phyloP scores from a whole-genome alignment of 192 early-diverging fungal species.

The Entomortierella parvispora region DNA sequence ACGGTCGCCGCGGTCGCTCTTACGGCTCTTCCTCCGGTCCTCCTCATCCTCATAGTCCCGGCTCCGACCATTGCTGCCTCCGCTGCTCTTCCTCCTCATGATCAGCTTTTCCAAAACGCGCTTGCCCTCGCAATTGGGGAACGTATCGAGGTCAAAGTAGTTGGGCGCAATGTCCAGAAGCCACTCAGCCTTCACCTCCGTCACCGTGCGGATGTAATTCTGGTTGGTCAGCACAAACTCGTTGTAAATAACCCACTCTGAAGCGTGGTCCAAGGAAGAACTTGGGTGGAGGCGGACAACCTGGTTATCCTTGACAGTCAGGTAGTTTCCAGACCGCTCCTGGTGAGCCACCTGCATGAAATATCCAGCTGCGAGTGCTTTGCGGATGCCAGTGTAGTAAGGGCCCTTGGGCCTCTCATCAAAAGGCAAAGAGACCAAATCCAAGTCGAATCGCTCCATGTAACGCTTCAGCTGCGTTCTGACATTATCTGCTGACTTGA shows the following conservation, averaged over 20 bases:
- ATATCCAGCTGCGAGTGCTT: constrained; percentile 90
- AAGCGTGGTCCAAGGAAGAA: constrained; percentile 85
- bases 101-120: constrained; percentile 81
- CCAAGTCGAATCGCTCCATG: constrained; percentile 78
- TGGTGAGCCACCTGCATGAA: constrained; percentile 99
- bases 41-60: constrained; percentile 21
- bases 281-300: constrained; percentile 95
- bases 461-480: constrained; percentile 87
- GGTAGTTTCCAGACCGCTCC: constrained; percentile 87
- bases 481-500: constrained; percentile 94
- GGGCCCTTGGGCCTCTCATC: constrained; percentile 68
- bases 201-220: constrained; percentile 96
- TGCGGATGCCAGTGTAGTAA: constrained; percentile 91
- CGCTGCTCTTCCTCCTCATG: constrained; percentile 57
- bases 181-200: constrained; percentile 90
- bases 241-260: constrained; percentile 99
- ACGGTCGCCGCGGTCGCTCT: constrained; percentile 38
- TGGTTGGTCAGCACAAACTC: constrained; percentile 98
- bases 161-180: constrained; percentile 83
- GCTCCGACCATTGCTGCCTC: constrained; percentile 48
- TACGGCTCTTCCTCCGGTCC: constrained; percentile 36
- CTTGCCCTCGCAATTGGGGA: constrained; percentile 94
- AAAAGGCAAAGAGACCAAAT: constrained; percentile 76
- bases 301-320: constrained; percentile 98
- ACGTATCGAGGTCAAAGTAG: constrained; percentile 92